Evolutionary conservation across 345 rosid genomes (phyloP).

Genomic region (Stellera chamaejasme): DNA sequence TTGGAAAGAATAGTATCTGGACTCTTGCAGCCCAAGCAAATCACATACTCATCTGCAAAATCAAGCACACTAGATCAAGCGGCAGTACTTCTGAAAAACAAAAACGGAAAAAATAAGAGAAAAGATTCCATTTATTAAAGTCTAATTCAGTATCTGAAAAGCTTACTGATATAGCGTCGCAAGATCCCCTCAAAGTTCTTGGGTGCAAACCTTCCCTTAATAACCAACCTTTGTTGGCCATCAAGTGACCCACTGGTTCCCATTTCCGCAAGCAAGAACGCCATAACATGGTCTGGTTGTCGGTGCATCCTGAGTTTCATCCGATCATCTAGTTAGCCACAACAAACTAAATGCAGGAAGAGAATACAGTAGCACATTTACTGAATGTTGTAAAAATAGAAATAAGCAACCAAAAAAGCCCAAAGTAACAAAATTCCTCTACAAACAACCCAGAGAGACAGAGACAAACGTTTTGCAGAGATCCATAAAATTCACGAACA

Average conservation of each 20-base stretch:
- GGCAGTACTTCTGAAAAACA: not conserved
- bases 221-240: conserved; percentile 34
- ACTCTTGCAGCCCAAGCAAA: conserved; percentile 59
- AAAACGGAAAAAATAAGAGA: not conserved
- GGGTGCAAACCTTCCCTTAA: conserved; percentile 32
- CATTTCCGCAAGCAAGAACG: conserved; percentile 85
- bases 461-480: conserved; percentile 76
- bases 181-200: conserved; percentile 37
- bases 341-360: not conserved
- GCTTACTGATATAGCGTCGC: conserved; percentile 75
- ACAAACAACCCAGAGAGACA: not conserved
- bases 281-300: conserved; percentile 91
- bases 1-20: conserved; percentile 67
- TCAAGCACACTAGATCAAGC: too few species aligned
- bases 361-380: not conserved
- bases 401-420: too few species aligned
- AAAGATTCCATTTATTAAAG: not conserved
- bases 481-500: conserved; percentile 93
- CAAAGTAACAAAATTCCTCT: too few species aligned
- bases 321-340: not conserved
- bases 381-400: too few species aligned
- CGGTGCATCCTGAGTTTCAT: conserved; percentile 66
- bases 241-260: conserved; percentile 97
- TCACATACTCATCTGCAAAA: conserved; percentile 44
- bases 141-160: not conserved